Conservation (phyloP, 1,139 yeast species). For the Pichia sp. region DNA sequence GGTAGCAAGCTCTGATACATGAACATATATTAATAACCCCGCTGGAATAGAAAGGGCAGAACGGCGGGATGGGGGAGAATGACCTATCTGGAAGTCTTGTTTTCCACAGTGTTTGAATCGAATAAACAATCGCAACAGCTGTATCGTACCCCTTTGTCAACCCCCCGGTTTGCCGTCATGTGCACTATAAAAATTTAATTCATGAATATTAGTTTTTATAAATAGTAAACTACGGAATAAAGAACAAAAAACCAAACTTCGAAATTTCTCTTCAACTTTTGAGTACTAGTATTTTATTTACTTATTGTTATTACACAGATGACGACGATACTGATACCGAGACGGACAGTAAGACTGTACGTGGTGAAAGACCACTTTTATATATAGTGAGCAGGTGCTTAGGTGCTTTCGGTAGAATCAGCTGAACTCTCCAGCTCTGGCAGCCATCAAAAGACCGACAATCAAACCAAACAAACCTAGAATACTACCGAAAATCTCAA, state of each 20-base stretch:
- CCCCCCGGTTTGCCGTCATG: background rate
- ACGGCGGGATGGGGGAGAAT: background rate
- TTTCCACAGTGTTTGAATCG: constrained; percentile 1
- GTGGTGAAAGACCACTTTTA: background rate
- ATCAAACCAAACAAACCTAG: constrained; percentile 91
- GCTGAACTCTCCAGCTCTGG: constrained; percentile 79
- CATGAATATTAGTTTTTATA: constrained; percentile 17
- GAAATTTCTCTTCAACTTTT: background rate
- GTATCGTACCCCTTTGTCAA: background rate
- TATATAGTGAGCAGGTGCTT: background rate
- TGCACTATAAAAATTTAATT: constrained; percentile 13
- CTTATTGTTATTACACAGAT: too few relatives aligned
- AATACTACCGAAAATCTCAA: constrained; percentile 95
- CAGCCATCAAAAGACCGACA: constrained; percentile 96
- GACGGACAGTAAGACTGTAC: too few relatives aligned
- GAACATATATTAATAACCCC: background rate
- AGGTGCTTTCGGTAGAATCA: constrained; percentile 9
- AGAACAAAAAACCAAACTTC: background rate
- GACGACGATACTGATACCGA: too few relatives aligned
- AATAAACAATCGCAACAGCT: constrained; percentile 1
- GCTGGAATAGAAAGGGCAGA: too few relatives aligned
- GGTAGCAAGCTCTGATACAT: constrained; percentile 23
- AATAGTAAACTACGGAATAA: background rate
- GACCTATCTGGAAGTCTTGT: background rate
- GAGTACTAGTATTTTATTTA: too few relatives aligned